Evolutionary conservation across 2,329 filamentous ascomycete species (phyloP), one percentile per base, ranked within the genome.

Genomic region (Alternaria angustiovoidea): DNA sequence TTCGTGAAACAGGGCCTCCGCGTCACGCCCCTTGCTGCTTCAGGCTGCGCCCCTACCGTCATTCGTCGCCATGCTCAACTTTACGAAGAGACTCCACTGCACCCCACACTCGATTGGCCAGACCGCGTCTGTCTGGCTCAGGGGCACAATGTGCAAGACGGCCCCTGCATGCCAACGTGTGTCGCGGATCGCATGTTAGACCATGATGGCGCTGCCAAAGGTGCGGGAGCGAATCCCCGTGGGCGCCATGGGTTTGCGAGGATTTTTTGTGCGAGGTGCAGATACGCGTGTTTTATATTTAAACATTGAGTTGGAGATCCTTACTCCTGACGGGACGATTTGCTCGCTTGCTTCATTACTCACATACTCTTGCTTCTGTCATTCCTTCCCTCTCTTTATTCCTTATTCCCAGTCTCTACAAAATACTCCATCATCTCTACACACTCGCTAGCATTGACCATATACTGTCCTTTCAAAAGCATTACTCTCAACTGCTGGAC

Each of bases 401-500:
- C 2, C 32, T 38, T 43, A n/a, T 36, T 57, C 26, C 24, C 54
- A 28, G 41, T 61, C 54, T 53, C 36, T 57, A 51, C 47, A 51
- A 59, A 51, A 47, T 11, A 24, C 41, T 42, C 8, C 42, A 20
- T 42, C 34, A 16, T n/a, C 28, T 46, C 26, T 20, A 32, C 49
- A 41, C 49, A 42, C 55, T 54, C 53, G 16, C 49, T 51, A 12
- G 53, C 57, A 60, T 56, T 57, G 34, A 57, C 57, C 53, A 30
- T 52, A 20, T 48, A 7, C 52, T 48, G 28, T 48, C 46, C 14
- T 51, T 34, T 34, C 26, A 34, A 26, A 24, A 36, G 46, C 30
- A 36, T 24, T 46, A 14, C 20, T 46, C 38, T 48, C 56, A 61
- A 68, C 72, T 77, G 75, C 75, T 75, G 75, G 74, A 61, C 75